Evolutionary conservation across 495 filamentous ascomycete genomes (phyloP).

Genomic region (Amniculicola lignicola): DNA sequence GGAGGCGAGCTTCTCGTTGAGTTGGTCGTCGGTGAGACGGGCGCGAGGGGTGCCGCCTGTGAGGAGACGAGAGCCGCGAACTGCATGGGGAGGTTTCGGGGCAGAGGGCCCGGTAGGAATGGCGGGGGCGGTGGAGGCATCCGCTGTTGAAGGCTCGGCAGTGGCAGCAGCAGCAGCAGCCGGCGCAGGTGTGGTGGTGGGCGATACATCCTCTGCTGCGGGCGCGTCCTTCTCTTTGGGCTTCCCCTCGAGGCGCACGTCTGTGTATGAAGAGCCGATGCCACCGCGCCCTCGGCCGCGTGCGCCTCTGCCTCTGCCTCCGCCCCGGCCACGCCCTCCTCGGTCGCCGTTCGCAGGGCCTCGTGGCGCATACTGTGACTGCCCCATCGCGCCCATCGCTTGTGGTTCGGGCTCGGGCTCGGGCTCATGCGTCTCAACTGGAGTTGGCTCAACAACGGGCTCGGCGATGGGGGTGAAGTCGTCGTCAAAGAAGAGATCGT

Average conservation of each 20-base stretch:
- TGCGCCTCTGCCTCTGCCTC: slow-evolving; percentile 3
- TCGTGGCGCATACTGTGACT: slow-evolving; percentile 25
- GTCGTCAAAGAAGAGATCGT: slow-evolving; percentile 72
- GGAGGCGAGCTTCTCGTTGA: slow-evolving; percentile 56
- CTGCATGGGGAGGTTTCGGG: slow-evolving; percentile 45
- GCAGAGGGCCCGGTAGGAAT: slow-evolving; percentile 12
- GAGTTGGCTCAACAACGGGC: slow-evolving; percentile 35
- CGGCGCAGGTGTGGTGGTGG: not conserved
- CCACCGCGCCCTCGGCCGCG: slow-evolving; percentile 15
- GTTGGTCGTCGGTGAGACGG: slow-evolving; percentile 64
- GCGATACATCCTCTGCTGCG: not conserved
- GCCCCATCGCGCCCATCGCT: slow-evolving; percentile 5
- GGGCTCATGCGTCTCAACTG: not conserved
- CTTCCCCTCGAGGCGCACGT: not conserved
- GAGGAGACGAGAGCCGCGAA: slow-evolving; percentile 65
- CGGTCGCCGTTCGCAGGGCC: slow-evolving; percentile 13
- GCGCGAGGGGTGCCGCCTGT: slow-evolving; percentile 60
- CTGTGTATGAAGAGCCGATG: not conserved
- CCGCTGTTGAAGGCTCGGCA: not conserved
- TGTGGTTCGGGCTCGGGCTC: not conserved
- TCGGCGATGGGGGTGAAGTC: slow-evolving; percentile 63
- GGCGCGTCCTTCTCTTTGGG: not conserved
- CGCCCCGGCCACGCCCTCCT: slow-evolving; percentile 6
- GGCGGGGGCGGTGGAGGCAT: slow-evolving; percentile 3
- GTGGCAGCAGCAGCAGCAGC: not conserved